Percentiles rank a stretch among this genome's conserved stretches.
These are phyloP conservation scores for Leishmania major DNA, from an alignment of 208 protist genomes.

Conservation along the genomic window DNA sequence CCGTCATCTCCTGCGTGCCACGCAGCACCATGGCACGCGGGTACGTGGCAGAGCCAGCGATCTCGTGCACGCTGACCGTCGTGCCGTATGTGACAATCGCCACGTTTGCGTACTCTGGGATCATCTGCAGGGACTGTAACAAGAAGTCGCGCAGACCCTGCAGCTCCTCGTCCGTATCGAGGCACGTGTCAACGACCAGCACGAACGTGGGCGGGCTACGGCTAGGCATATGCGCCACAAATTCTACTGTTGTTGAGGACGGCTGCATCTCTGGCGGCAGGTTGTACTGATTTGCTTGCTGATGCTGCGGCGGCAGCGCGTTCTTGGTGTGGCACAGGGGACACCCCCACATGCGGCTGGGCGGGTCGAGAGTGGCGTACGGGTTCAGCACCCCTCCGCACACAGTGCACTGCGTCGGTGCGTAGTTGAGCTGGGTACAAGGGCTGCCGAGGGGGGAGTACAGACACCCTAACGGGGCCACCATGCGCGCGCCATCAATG, in stretches of 20 bases:
- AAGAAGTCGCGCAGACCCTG: slow-evolving; percentile 94
- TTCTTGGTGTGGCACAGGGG: slow-evolving; percentile 95
- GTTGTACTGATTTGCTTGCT: slow-evolving; percentile 88
- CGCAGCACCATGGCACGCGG: slow-evolving; percentile 86
- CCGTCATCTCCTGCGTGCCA: slow-evolving; percentile 76
- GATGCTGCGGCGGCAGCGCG: slow-evolving; percentile 95
- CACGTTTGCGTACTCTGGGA: slow-evolving; percentile 94
- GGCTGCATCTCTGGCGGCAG: slow-evolving; percentile 34
- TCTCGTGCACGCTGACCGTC: slow-evolving; percentile 92
- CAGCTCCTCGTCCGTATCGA: slow-evolving; percentile 94
- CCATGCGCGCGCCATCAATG: slow-evolving; percentile 94
- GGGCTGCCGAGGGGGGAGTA: slow-evolving; percentile 96
- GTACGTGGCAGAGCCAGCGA: slow-evolving; percentile 66
- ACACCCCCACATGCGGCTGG: slow-evolving; percentile 90
- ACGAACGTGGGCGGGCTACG: slow-evolving; percentile 84
- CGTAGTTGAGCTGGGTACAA: slow-evolving; percentile 89
- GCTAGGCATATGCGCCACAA: slow-evolving; percentile 61
- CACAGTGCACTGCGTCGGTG: slow-evolving; percentile 93
- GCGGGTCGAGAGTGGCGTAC: slow-evolving; percentile 78
- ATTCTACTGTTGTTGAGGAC: slow-evolving; percentile 93
- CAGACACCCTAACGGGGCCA: slow-evolving; percentile 96
- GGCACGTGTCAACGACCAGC: slow-evolving; percentile 98
- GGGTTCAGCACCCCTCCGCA: slow-evolving; percentile 96
- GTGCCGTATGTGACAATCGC: slow-evolving; percentile 98
- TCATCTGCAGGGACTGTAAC: slow-evolving; percentile 84